These are phyloP conservation scores for Crithidia sp. DNA, from an alignment of 208 protist genomes.

Conservation along the genomic window DNA sequence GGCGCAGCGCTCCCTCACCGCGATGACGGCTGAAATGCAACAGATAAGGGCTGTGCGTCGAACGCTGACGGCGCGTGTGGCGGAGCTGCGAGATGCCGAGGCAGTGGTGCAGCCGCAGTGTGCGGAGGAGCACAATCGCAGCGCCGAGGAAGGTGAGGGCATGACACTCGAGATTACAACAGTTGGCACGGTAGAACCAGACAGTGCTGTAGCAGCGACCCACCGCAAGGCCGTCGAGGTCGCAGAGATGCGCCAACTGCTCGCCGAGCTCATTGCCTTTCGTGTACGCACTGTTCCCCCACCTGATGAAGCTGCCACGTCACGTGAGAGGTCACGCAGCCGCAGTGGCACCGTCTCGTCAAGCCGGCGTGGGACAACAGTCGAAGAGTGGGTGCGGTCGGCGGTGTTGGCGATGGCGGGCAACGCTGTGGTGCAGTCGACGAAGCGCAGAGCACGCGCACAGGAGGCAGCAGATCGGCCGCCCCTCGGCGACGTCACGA, in stretches of 20 bases:
- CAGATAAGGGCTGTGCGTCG: not conserved
- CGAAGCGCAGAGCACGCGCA: conserved; percentile 9
- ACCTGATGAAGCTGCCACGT: not conserved
- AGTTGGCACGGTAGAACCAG: not conserved
- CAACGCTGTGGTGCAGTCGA: conserved; percentile 56
- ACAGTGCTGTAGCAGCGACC: not conserved
- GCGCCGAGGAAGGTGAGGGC: not conserved
- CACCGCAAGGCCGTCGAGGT: conserved; percentile 23
- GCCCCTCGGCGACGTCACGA: conserved; percentile 20
- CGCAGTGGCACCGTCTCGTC: conserved; percentile 4
- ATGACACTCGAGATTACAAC: not conserved
- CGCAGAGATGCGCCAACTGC: conserved; percentile 21
- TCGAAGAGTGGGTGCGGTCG: conserved; percentile 48
- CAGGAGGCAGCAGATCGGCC: not conserved
- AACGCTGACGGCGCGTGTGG: not conserved
- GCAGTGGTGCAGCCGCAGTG: no score
- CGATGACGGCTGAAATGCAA: conserved; percentile 2
- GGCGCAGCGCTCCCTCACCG: conserved; percentile 8
- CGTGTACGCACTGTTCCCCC: conserved; percentile 10
- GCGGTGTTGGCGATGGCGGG: conserved; percentile 57
- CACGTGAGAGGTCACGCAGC: conserved; percentile 14
- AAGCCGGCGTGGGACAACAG: not conserved
- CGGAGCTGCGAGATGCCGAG: no score
- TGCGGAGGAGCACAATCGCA: not conserved
- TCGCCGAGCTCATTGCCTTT: conserved; percentile 21